Evolutionary conservation across 108 stramenopile species (phyloP).

Genomic region (Heterococcus sp.): DNA sequence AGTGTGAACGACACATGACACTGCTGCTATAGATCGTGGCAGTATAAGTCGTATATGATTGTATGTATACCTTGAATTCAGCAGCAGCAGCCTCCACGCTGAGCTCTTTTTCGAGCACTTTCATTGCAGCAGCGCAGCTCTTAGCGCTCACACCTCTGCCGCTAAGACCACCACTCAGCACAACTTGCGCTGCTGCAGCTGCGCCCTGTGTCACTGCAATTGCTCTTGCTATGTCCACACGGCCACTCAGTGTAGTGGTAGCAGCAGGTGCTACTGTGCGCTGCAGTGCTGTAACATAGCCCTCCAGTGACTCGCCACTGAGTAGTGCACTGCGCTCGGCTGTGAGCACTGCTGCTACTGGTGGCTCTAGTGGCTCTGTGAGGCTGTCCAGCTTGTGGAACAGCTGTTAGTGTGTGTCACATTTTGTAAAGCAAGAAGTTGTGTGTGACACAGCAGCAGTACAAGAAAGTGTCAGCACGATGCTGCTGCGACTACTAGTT

Average conservation of each 20-base stretch:
- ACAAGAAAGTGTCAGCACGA: not conserved
- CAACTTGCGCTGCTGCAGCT: slow-evolving; percentile 11
- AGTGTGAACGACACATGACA: too few relatives aligned
- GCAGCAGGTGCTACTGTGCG: not conserved
- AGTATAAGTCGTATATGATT: too few relatives aligned
- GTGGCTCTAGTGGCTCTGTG: not conserved
- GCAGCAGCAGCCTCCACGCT: not conserved
- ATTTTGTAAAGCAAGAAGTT: not conserved
- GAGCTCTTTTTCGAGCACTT: slow-evolving; percentile 1
- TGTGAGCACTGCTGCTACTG: slow-evolving; percentile 20
- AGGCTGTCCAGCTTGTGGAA: not conserved
- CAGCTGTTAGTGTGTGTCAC: not conserved
- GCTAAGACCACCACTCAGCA: slow-evolving; percentile 5
- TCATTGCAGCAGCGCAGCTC: slow-evolving; percentile 5
- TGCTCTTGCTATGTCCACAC: slow-evolving; percentile 35
- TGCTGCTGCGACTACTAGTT: not conserved
- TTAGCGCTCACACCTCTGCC: slow-evolving; percentile 29
- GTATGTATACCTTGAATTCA: not conserved
- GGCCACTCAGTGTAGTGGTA: slow-evolving; percentile 9
- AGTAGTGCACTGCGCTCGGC: slow-evolving; percentile 39
- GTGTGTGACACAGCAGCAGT: not conserved
- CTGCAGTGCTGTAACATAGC: not conserved
- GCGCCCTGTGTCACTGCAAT: not conserved
- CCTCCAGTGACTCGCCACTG: not conserved
- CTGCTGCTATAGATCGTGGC: too few relatives aligned